Evolutionary conservation across 768 basidiomycete species (phyloP).

Genomic region (Pulveroboletus sp.): DNA sequence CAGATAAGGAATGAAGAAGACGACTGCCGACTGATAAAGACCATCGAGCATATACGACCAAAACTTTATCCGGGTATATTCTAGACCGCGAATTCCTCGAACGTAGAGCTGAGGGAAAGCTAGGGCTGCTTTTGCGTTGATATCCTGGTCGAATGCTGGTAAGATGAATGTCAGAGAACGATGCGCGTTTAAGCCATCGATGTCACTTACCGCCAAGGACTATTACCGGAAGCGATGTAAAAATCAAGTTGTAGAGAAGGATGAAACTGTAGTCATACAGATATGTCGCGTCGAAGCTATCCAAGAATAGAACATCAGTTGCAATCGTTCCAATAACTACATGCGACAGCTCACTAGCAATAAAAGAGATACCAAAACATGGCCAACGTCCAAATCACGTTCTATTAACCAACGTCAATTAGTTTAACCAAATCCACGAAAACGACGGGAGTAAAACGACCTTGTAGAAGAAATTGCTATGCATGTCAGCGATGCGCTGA

Average conservation of each 20-base stretch:
- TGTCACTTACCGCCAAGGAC: conserved; percentile 69
- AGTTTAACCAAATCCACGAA: not conserved
- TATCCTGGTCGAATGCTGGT: conserved; percentile 87
- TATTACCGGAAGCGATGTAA: conserved; percentile 91
- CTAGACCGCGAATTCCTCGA: conserved; percentile 87
- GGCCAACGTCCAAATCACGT: conserved; percentile 88
- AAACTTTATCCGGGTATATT: conserved; percentile 89
- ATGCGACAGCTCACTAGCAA: conserved; percentile 55
- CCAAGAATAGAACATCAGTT: conserved; percentile 15
- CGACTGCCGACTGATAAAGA: conserved; percentile 83
- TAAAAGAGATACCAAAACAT: conserved; percentile 93
- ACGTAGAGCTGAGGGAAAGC: conserved; percentile 96
- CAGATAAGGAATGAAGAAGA: conserved; percentile 82
- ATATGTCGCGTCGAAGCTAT: conserved; percentile 90
- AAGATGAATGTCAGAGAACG: conserved; percentile 5
- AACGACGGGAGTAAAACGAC: conserved; percentile 22
- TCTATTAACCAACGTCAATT: conserved; percentile 37
- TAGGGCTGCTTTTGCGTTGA: conserved; percentile 82
- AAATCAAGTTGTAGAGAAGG: conserved; percentile 84
- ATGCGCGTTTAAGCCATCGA: not conserved
- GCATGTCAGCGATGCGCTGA: conserved; percentile 93
- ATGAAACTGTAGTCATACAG: conserved; percentile 94
- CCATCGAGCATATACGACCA: conserved; percentile 96
- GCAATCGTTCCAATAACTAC: not conserved
- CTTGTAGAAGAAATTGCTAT: conserved; percentile 98